A percentile compares a stretch with the other conserved stretches of the same genome.
phyloP scores from a whole-genome alignment of 2,329 filamentous ascomycete species.

The Talaromyces piceae region DNA sequence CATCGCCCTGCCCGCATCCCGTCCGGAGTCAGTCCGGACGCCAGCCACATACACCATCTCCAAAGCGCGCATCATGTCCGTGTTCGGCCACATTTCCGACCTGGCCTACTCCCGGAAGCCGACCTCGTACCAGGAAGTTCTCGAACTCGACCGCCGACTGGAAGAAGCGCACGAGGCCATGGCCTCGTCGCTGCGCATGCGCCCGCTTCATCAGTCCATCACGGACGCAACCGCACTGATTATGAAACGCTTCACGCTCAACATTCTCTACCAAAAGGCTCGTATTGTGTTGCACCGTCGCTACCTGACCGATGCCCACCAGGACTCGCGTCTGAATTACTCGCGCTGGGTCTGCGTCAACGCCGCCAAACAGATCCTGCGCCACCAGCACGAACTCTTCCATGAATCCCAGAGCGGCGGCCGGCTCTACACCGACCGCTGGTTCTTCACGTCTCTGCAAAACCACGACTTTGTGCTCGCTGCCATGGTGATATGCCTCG shows the following conservation, averaged over 20 bases:
- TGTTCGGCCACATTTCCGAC: constrained; percentile 26
- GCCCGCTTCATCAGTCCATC: constrained; percentile 26
- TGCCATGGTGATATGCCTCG: constrained; percentile 50
- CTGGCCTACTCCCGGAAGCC: constrained; percentile 22
- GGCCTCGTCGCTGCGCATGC: constrained; percentile 12
- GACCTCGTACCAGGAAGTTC: constrained; percentile 24
- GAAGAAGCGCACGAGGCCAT: constrained; percentile 16
- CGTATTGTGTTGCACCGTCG: constrained; percentile 45
- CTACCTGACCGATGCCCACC: constrained; percentile 35
- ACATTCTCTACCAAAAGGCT: constrained; percentile 43
- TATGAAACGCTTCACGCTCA: constrained; percentile 45
- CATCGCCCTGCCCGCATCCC: constrained; percentile 42
- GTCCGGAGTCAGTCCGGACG: constrained; percentile 48
- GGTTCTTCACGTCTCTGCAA: constrained; percentile 50
- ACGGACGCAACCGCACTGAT: constrained; percentile 41
- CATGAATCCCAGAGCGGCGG: constrained; percentile 46
- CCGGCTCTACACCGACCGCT: constrained; percentile 44
- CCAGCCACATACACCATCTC: constrained; percentile 29
- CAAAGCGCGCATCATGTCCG: constrained; percentile 23
- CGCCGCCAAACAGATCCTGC: constrained; percentile 40
- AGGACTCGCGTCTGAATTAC: constrained; percentile 26
- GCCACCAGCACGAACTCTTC: constrained; percentile 42
- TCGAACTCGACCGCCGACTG: constrained; percentile 23
- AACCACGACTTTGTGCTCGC: constrained; percentile 55
- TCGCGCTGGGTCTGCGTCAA: constrained; percentile 41